Base-by-base conservation (phyloP, 257 asterid genomes). In the Solanum tarijense region DNA sequence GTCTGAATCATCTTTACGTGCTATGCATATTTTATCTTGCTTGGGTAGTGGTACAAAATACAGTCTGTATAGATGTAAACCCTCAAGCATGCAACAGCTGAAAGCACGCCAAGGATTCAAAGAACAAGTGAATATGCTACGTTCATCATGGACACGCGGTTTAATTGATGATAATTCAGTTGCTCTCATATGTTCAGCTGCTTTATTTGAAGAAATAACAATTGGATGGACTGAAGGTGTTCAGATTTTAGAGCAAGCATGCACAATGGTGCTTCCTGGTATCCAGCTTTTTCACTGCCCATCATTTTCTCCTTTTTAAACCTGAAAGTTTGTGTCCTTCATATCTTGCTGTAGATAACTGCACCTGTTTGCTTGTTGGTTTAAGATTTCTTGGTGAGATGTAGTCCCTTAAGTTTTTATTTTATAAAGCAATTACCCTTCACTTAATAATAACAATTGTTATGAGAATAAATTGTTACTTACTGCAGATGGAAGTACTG, bases 261-360 rank as follows among this genome's bases (percentile, higher is more conserved):
- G 95, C 86, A 90, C 96, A 3, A 95, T 94, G 98, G 99, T 96
- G 90, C 98, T 97, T 91, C 99, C 99, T 88, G 99, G 99, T 97
- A 91, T 73, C 52, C 32, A 72, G 35, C 88, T 84, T 85, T 62
- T 34, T 31, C 41, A 25, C 79, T 86, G 20, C 55, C 21, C 73
- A 48, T 18, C 72, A 23, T 27, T 34, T 27, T n/a, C 20, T 35
- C 68, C 43, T 36, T 76, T 76, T 41, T 65, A 27, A 65, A n/a
- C 32, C 32, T 86, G 87, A 27, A 43, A 4, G 83, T 35, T 73
- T 65, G 18, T 72, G 69, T 29, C 29, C 41, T 81, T 48, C 6
- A 18, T 69, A 18, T 81, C 11, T 76, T 4, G 23, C 38, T 46
- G 39, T 46, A 81, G 85, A 34, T 46, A 81, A 60, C 85, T 81